phyloP scores from a whole-genome alignment of 2,329 filamentous ascomycete genomes.

The Rhinocladiella mackenziei region DNA sequence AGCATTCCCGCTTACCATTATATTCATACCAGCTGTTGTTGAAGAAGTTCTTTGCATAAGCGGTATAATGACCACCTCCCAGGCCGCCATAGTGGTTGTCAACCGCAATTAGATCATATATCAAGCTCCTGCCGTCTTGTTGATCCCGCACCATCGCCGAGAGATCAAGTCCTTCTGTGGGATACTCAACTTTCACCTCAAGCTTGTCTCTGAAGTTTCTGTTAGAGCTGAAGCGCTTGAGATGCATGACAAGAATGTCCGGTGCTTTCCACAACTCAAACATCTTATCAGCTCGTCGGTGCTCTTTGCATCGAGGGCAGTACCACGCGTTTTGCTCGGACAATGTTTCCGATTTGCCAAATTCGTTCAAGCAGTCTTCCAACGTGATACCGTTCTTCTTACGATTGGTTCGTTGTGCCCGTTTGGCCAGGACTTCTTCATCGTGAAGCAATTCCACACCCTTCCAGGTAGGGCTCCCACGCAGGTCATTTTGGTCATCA shows the following conservation, averaged over 20 bases:
- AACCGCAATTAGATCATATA: constrained; percentile 92
- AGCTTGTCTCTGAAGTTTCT: constrained; percentile 83
- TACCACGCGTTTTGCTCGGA: constrained; percentile 98
- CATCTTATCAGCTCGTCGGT: constrained; percentile 88
- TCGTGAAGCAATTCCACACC: constrained; percentile 53
- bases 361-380: constrained; percentile 89
- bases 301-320: constrained; percentile 91
- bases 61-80: constrained; percentile 93
- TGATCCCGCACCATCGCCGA: constrained; percentile 72
- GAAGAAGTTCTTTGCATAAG: constrained; percentile 86
- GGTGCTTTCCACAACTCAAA: constrained; percentile 96
- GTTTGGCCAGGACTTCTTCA: constrained; percentile 61
- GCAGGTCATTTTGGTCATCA: constrained; percentile 47
- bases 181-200: constrained; percentile 86
- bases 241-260: constrained; percentile 88
- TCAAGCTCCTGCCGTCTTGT: constrained; percentile 73
- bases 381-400: constrained; percentile 74
- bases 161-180: constrained; percentile 80
- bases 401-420: constrained; percentile 60
- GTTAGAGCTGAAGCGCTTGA: constrained; percentile 90
- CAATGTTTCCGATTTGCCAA: constrained; percentile 86
- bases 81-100: constrained; percentile 94
- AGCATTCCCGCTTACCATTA: too few relatives aligned
- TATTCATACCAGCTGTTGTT: constrained; percentile 92
- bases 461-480: constrained; percentile 58